Evolutionary conservation across 495 filamentous ascomycete species (phyloP), one percentile per base, ranked within the genome.

Genomic region (Tuber umbilicatum): DNA sequence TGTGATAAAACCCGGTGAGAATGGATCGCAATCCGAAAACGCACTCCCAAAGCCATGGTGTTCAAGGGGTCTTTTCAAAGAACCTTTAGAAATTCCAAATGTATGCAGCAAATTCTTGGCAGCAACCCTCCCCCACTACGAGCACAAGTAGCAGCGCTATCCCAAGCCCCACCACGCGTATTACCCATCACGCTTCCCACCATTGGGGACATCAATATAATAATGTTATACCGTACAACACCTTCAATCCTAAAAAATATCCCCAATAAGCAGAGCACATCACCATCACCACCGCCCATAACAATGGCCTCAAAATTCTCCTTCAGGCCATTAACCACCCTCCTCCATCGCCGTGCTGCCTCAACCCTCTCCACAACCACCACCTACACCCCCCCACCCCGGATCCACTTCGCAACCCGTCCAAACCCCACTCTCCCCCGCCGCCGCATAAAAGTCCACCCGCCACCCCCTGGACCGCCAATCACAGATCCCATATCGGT

Each of bases 401-500:
- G 31, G 72, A 72, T 45, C 77, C 75, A 73, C 67, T 64, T 43
- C 45, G 39, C 41, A 55, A 40, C 50, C 45, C 39, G 14, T 69
- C 60, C 71, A 84, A 78, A 81, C 79, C 69, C 72, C 70, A 72
- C 70, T 5, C 74, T 68, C 71, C 76, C 82, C 70, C 78, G 77
- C 35, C 73, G 76, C 55, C 78, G 76, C 78, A 76, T 79, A 71
- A 78, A 80, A 78, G 81, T 77, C 71, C 45, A 73, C 31, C 73
- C 74, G 2, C 74, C 78, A 35, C 69, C 71, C 38, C 41, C 76
- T 12, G 78, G 86, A 81, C 74, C 27, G n/a, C 81, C 78, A 50
- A 88, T 85, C 83, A 87, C 86, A 81, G 86, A 91, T 80, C 90
- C 92, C 67, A 82, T 97, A 78, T 84, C 83, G 39, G 81, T 85